Evolutionary conservation across 345 rosid genomes (phyloP).

Genomic region (Litchi chinensis): DNA sequence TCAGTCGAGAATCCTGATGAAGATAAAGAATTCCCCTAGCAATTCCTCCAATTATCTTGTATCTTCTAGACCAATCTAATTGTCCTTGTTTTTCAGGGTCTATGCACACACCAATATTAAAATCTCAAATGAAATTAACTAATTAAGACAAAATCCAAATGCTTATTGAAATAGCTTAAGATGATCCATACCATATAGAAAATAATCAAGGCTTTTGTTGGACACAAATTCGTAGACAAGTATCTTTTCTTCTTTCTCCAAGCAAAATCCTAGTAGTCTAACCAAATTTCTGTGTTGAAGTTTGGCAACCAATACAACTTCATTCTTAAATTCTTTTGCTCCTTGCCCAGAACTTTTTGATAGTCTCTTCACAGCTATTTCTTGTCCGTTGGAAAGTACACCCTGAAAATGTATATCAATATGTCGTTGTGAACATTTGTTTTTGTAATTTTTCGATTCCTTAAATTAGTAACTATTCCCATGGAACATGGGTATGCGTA

Average conservation of each 20-base stretch:
- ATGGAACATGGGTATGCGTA: background rate
- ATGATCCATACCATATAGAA: conserved; percentile 21
- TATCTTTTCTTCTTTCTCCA: conserved; percentile 40
- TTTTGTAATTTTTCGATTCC: background rate
- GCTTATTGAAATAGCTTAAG: background rate
- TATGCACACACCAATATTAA: background rate
- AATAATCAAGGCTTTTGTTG: conserved; percentile 38
- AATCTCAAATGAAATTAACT: background rate
- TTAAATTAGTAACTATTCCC: background rate
- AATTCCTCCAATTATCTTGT: conserved; percentile 54
- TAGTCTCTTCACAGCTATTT: conserved; percentile 37
- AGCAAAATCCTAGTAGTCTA: conserved; percentile 37
- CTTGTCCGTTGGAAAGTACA: conserved; percentile 27
- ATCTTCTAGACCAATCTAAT: conserved; percentile 51
- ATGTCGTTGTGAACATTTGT: background rate
- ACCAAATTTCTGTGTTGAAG: conserved; percentile 45
- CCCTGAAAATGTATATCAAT: conserved; percentile 14
- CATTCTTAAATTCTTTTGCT: conserved; percentile 36
- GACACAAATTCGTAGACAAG: conserved; percentile 36
- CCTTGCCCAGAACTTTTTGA: conserved; percentile 33
- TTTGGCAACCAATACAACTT: conserved; percentile 34
- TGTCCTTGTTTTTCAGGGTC: conserved; percentile 29
- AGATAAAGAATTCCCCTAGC: conserved; percentile 60
- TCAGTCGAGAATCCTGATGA: conserved; percentile 52
- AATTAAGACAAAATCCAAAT: background rate